Percentiles rank a stretch among this genome's conserved stretches.
These are phyloP conservation scores for Wallacemonas collosoma DNA, from an alignment of 208 protist species.

Conservation along the genomic window DNA sequence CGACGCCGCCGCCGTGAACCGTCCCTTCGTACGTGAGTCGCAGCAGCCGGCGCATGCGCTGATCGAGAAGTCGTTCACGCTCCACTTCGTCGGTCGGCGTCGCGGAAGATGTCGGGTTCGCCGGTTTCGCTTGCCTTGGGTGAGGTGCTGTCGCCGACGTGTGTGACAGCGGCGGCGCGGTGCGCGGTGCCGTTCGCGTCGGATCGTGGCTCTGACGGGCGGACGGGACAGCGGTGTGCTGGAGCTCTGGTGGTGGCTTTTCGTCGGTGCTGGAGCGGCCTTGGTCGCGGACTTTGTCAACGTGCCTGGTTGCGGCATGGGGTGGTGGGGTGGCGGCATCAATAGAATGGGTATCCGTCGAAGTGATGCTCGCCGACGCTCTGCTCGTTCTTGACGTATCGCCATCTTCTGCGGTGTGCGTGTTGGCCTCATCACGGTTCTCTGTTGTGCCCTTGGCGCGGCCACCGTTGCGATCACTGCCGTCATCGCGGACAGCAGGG, in stretches of 20 bases:
- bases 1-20: constrained; percentile 43
- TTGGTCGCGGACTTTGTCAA: not conserved
- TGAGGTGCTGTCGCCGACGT: no score
- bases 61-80: constrained; percentile 47
- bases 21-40: constrained; percentile 76
- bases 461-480: no score
- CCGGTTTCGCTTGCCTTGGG: no score
- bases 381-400: no score
- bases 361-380: not conserved
- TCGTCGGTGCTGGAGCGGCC: not conserved
- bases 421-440: no score
- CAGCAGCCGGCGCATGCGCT: constrained; percentile 64
- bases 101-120: no score
- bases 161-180: no score
- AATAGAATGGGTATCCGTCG: not conserved
- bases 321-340: not conserved
- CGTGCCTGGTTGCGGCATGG: not conserved
- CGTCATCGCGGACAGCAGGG: not conserved
- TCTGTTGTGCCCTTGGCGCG: no score
- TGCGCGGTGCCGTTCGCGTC: no score
- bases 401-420: no score
- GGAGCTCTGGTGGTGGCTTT: not conserved
- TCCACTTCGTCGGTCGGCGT: constrained; percentile 19
- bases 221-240: not conserved
- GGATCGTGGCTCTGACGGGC: not conserved